Evolutionary conservation across 768 basidiomycete genomes (phyloP).

Genomic region (Russula griseocarnosa): DNA sequence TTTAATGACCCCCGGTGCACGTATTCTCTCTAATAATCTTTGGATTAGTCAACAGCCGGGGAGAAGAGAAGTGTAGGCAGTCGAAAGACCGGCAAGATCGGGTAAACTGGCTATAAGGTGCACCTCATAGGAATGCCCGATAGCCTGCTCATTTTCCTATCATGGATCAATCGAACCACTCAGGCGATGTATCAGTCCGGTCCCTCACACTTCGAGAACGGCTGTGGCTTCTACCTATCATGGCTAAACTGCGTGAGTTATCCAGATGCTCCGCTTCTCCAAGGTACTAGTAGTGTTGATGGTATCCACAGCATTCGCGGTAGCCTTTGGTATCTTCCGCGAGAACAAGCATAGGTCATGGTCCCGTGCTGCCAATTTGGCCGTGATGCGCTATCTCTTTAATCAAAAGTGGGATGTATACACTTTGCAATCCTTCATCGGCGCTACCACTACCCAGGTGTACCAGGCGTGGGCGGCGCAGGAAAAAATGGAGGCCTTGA

Average conservation of each 20-base stretch:
- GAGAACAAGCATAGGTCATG: slow-evolving; percentile 14
- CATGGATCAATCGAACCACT: neutral
- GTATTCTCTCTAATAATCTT: too few species aligned
- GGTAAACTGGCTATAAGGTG: neutral
- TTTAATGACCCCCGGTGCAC: too few species aligned
- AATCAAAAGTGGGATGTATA: slow-evolving; percentile 4
- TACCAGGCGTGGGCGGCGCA: slow-evolving; percentile 4
- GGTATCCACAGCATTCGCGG: slow-evolving; percentile 10
- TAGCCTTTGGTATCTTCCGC: slow-evolving; percentile 12
- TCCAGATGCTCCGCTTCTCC: neutral
- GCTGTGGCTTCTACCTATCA: neutral
- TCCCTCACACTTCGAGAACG: slow-evolving; percentile 9
- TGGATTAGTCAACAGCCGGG: too few species aligned
- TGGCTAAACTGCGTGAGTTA: slow-evolving; percentile 1
- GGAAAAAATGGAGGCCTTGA: slow-evolving; percentile 5
- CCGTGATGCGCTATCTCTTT: slow-evolving; percentile 1
- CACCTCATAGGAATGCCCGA: neutral
- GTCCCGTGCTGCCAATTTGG: slow-evolving; percentile 2
- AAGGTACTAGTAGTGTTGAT: neutral
- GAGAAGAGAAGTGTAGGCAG: neutral
- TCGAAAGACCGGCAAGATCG: neutral
- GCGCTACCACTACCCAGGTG: neutral
- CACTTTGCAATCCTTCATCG: neutral
- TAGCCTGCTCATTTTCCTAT: neutral
- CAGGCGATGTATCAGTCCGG: neutral